Conservation (phyloP, 441 rosid genomes). For the Croton laevigatus region DNA sequence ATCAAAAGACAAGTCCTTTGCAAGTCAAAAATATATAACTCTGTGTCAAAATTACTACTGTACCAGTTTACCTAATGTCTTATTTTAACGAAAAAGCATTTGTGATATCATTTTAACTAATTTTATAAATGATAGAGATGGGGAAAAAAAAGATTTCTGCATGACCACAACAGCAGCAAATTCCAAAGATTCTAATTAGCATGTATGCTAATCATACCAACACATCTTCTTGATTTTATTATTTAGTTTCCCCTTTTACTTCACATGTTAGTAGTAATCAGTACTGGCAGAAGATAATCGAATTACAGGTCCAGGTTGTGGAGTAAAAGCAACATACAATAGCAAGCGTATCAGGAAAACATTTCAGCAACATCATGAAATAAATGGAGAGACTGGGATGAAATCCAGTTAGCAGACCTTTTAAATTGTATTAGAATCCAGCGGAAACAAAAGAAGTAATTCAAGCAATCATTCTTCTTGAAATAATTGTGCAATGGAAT, state of each 20-base stretch:
- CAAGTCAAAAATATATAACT: not conserved
- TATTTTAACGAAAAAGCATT: not conserved
- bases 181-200: not conserved
- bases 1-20: not conserved
- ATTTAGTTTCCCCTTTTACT: not conserved
- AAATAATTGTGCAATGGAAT: slow-evolving; percentile 85
- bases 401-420: slow-evolving; percentile 49
- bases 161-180: not conserved
- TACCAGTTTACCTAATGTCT: not conserved
- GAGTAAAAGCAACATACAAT: not conserved
- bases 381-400: slow-evolving; percentile 5
- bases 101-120: not conserved
- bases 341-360: not conserved
- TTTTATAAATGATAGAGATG: too few species aligned
- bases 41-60: not conserved
- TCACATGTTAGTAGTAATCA: not conserved
- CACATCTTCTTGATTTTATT: too few species aligned
- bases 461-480: slow-evolving; percentile 92
- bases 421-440: slow-evolving; percentile 96
- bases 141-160: not conserved
- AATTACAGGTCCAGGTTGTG: not conserved
- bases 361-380: slow-evolving; percentile 4
- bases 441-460: slow-evolving; percentile 99
- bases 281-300: not conserved
- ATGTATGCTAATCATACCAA: too few species aligned